phyloP scores from a whole-genome alignment of 139 green algal species.

The Tetratostichococcus sp. region DNA sequence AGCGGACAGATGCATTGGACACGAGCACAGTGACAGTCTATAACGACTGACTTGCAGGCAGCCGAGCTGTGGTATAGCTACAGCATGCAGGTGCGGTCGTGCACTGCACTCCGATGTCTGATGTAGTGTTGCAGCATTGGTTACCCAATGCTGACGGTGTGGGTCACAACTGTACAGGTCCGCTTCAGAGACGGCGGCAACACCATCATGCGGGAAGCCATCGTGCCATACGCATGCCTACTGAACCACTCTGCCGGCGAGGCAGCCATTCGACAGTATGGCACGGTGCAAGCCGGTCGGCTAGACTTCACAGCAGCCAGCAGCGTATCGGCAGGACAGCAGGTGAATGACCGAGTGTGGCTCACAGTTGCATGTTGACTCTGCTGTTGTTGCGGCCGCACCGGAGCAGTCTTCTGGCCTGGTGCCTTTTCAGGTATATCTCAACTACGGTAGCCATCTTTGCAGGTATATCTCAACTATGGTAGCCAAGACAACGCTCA shows the following conservation, averaged over 20 bases:
- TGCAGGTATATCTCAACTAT: constrained; percentile 52
- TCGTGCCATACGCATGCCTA: constrained; percentile 51
- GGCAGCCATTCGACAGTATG: constrained; percentile 50
- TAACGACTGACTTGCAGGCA: too few relatives aligned
- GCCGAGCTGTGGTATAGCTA: constrained; percentile 68
- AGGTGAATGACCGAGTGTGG: background rate
- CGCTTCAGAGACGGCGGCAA: background rate
- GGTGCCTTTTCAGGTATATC: too few relatives aligned
- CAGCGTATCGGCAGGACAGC: background rate
- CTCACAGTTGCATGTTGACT: too few relatives aligned
- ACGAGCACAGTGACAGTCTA: too few relatives aligned
- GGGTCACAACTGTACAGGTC: too few relatives aligned
- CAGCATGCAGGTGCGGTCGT: constrained; percentile 51
- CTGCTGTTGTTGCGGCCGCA: too few relatives aligned
- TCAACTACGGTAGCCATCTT: background rate
- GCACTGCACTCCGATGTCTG: too few relatives aligned
- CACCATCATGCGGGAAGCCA: constrained; percentile 11
- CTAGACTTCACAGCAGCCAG: background rate
- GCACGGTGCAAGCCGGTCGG: constrained; percentile 26
- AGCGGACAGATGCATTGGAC: too few relatives aligned
- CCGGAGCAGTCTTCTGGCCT: too few relatives aligned
- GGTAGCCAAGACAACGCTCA: constrained; percentile 51
- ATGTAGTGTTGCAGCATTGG: too few relatives aligned
- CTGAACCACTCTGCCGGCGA: constrained; percentile 56
- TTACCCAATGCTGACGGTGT: too few relatives aligned